Evolutionary conservation across 2,329 filamentous ascomycete genomes (phyloP).

Genomic region (Nemania abortiva): DNA sequence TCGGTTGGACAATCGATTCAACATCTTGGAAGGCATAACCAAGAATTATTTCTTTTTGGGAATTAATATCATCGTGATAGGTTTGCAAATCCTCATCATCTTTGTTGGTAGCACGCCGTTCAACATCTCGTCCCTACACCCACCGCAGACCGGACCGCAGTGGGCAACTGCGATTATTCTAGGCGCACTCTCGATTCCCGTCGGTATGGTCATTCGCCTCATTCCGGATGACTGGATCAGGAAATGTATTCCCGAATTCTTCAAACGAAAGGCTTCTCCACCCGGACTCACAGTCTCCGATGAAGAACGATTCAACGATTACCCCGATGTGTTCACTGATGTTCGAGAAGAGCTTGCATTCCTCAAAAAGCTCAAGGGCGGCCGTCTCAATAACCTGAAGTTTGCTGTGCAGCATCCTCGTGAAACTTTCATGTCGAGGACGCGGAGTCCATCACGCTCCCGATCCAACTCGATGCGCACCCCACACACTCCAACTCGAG

Average conservation of each 20-base stretch:
- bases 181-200: conserved; percentile 84
- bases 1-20: conserved; percentile 92
- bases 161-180: conserved; percentile 91
- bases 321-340: conserved; percentile 78
- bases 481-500: conserved; percentile 73
- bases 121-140: conserved; percentile 68
- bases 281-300: conserved; percentile 73
- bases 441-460: conserved; percentile 72
- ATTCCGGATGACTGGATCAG: conserved; percentile 79
- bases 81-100: conserved; percentile 89
- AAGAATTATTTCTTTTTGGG: conserved; percentile 89
- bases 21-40: conserved; percentile 90
- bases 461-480: conserved; percentile 72
- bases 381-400: conserved; percentile 83
- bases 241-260: conserved; percentile 63
- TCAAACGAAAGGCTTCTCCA: conserved; percentile 63
- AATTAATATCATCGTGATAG: conserved; percentile 89
- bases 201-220: conserved; percentile 83
- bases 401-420: conserved; percentile 82
- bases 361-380: conserved; percentile 83
- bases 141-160: conserved; percentile 73
- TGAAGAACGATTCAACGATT: conserved; percentile 73
- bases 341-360: conserved; percentile 85
- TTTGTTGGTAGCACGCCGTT: conserved; percentile 88
- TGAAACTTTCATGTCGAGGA: conserved; percentile 72